A percentile compares a stretch with the other conserved stretches of the same genome.
Evolutionary conservation across 345 rosid genomes (phyloP).

Genomic region (Acer negundo): DNA sequence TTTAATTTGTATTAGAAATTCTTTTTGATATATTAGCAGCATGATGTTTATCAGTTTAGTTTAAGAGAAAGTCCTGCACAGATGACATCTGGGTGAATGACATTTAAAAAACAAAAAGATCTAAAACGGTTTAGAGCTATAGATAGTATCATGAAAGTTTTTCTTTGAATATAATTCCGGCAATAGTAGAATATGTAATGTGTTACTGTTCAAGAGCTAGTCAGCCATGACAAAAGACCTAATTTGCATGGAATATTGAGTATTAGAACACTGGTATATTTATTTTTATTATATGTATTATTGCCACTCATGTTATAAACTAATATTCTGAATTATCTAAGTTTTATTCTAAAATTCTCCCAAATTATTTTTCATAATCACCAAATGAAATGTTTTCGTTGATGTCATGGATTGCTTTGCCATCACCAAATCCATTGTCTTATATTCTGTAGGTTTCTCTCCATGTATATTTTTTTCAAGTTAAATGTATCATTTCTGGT

Average conservation of each 20-base stretch:
- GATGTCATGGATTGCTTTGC: no score
- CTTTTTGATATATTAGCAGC: neutral
- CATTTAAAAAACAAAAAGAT: neutral
- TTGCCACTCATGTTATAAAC: no score
- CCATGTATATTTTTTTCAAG: no score
- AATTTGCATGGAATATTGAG: neutral
- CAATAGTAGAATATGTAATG: neutral
- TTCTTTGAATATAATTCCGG: neutral
- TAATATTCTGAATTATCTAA: no score
- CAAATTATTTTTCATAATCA: no score
- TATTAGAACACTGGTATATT: neutral
- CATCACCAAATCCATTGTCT: no score
- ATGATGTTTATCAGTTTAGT: neutral
- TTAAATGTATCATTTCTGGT: no score
- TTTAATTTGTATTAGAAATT: conserved; percentile 1
- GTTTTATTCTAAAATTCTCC: no score
- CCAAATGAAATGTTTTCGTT: no score
- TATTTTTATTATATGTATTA: neutral
- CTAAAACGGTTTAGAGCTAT: neutral
- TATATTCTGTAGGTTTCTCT: no score
- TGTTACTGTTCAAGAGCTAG: neutral
- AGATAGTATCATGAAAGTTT: neutral
- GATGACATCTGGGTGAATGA: neutral
- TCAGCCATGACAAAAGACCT: neutral
- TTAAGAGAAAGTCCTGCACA: neutral